Conservation (phyloP, 176 grass and related monocot genomes). For the Hordeum marinum region DNA sequence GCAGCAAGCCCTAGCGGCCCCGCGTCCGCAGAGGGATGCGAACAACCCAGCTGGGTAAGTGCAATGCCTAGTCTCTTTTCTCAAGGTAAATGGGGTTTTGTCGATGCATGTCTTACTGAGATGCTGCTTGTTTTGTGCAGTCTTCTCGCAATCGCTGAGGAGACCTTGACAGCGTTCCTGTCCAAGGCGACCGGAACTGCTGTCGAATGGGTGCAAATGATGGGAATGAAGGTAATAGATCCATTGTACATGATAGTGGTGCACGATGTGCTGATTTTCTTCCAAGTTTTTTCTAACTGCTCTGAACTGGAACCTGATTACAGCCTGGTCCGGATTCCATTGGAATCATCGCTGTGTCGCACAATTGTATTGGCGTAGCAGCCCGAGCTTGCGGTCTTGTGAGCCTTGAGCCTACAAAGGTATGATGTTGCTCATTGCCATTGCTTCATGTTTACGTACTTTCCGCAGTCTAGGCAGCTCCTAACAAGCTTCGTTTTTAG, state of each 20-base stretch:
- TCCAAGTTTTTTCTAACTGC: not conserved
- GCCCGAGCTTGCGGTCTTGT: slow-evolving; percentile 98
- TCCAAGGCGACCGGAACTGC: slow-evolving; percentile 97
- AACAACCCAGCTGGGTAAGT: slow-evolving; percentile 93
- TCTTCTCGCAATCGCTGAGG: slow-evolving; percentile 96
- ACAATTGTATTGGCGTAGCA: slow-evolving; percentile 98
- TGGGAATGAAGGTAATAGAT: slow-evolving; percentile 93
- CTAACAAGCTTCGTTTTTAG: slow-evolving; percentile 37
- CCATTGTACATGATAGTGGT: not conserved
- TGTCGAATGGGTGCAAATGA: slow-evolving; percentile 99
- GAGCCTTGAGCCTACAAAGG: slow-evolving; percentile 99
- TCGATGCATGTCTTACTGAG: not conserved
- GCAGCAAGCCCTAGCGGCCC: slow-evolving; percentile 67
- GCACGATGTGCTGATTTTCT: not conserved
- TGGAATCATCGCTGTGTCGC: slow-evolving; percentile 99
- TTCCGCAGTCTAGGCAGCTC: not conserved
- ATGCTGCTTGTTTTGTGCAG: slow-evolving; percentile 21
- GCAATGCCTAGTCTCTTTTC: not conserved
- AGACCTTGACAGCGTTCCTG: slow-evolving; percentile 97
- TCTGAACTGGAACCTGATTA: not conserved
- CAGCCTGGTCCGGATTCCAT: slow-evolving; percentile 99
- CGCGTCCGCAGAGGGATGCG: slow-evolving; percentile 73
- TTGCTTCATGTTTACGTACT: not conserved
- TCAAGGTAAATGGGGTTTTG: not conserved
- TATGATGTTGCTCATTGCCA: slow-evolving; percentile 7